phyloP scores from a whole-genome alignment of 805 yeast species.

The Myxozyma neotropica region DNA sequence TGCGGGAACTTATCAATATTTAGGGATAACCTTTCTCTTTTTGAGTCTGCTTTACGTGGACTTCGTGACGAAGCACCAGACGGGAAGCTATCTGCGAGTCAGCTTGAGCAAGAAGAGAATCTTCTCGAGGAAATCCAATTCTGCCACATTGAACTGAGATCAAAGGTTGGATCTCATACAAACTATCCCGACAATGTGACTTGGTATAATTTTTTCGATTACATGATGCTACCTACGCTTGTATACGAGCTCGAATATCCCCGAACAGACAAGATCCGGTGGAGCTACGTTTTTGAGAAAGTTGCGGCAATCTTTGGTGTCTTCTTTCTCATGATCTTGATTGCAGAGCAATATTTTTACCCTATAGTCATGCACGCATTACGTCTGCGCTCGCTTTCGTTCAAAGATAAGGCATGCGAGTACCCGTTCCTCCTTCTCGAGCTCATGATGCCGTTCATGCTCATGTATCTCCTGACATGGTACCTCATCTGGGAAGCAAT shows the following conservation, averaged over 20 bases:
- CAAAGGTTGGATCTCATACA: slow-evolving; percentile 27
- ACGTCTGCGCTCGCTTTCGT: slow-evolving; percentile 54
- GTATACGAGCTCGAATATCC: slow-evolving; percentile 85
- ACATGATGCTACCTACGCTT: slow-evolving; percentile 81
- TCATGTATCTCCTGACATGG: slow-evolving; percentile 75
- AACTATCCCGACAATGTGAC: slow-evolving; percentile 76
- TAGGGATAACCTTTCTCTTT: slow-evolving; percentile 54
- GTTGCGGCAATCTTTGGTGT: slow-evolving; percentile 83
- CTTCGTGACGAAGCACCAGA: slow-evolving; percentile 25
- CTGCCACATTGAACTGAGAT: slow-evolving; percentile 66
- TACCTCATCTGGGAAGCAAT: slow-evolving; percentile 96
- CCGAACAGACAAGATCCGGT: slow-evolving; percentile 67
- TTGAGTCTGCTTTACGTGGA: slow-evolving; percentile 49
- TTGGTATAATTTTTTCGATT: slow-evolving; percentile 66
- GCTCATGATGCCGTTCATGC: slow-evolving; percentile 75
- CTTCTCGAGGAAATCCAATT: slow-evolving; percentile 59
- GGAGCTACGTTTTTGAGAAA: slow-evolving; percentile 69
- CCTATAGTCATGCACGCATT: slow-evolving; percentile 70
- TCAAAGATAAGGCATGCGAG: slow-evolving; percentile 45
- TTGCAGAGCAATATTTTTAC: slow-evolving; percentile 74
- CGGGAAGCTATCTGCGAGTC: neutral
- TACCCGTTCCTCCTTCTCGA: slow-evolving; percentile 69
- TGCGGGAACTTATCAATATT: slow-evolving; percentile 86
- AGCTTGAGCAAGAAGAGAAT: slow-evolving; percentile 43
- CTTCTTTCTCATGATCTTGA: slow-evolving; percentile 74